Evolutionary conservation across 768 basidiomycete genomes (phyloP).

Genomic region (Panaeolus cyanescens): DNA sequence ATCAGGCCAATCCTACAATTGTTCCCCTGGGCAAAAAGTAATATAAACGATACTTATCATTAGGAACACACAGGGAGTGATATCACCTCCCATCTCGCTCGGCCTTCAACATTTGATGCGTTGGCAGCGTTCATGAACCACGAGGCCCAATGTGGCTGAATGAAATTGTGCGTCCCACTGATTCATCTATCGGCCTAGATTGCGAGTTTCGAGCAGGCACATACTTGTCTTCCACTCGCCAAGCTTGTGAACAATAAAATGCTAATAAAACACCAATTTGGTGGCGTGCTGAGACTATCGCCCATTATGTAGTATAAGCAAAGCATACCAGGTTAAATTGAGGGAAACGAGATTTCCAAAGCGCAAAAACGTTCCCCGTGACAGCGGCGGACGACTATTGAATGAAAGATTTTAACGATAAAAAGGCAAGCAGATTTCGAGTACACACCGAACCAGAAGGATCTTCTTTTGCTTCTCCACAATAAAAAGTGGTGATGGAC

Average conservation of each 20-base stretch:
- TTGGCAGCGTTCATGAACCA: background rate
- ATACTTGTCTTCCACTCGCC: background rate
- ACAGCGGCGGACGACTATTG: background rate
- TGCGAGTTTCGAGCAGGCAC: too few relatives aligned
- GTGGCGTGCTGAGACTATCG: background rate
- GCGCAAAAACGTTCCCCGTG: background rate
- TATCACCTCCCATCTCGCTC: background rate
- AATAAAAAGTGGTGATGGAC: background rate
- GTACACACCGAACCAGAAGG: background rate
- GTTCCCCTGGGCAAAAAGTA: background rate
- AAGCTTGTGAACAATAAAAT: background rate
- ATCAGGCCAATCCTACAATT: background rate
- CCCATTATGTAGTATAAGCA: background rate
- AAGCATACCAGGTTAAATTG: background rate
- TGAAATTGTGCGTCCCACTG: background rate
- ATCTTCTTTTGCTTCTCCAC: background rate
- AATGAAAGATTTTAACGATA: background rate
- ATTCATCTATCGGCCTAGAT: background rate
- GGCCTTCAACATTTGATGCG: background rate
- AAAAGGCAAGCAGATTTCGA: background rate
- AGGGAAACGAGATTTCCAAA: background rate
- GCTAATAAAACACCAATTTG: background rate
- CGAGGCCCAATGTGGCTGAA: background rate
- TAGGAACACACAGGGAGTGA: background rate
- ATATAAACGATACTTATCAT: background rate